Base-by-base conservation (phyloP, 257 asterid species). In the Jaltomata sinuosa region DNA sequence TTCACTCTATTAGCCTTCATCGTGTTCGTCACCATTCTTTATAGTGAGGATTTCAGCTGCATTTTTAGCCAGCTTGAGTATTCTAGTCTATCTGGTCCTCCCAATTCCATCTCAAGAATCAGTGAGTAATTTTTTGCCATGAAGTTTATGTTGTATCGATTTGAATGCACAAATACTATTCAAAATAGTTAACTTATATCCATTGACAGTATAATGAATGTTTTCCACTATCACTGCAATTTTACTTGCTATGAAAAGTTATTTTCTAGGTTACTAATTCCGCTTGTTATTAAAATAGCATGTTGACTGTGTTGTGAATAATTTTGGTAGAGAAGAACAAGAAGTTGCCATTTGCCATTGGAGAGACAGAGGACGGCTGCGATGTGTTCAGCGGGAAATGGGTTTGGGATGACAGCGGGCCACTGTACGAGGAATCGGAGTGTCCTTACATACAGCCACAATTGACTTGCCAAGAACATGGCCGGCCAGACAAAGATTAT, bases 381-480 rank as follows among this genome's bases (percentile, higher is more conserved):
- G 90, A 93, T 69, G 36, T 95, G 49, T 95, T 90, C 88, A 83
- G 81, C 8, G 98, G 98, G 68, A 86, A 84, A 85, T 93, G 98
- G 98, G 90, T 91, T 19, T 85, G 84, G 1, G 97, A 93, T 85
- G 69, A 89, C 85, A 82, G 86, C 15, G 31, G 86, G 9, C 97
- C 99, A 6, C 19, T 90, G 22, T 95, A 91, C 85, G 91, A 93
- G 85, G 99, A 95, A 78, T 80, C 77, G 15, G 92, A 95, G 8
- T 94, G 99, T 59, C 94, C 95, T 18, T 95, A 89, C 88, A 87
- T 95, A 83, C 89, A 68, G 6, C 85, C 82, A 11, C 94, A 93
- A 82, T 79, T 88, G 19, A 88, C 93, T 6, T 95, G 99, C 82
- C 87, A 84, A 11, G 42, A 85, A 52, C 87, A 91, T 59, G 98